Base-by-base conservation (phyloP, 257 asterid species). In the Ehretia macrophylla region DNA sequence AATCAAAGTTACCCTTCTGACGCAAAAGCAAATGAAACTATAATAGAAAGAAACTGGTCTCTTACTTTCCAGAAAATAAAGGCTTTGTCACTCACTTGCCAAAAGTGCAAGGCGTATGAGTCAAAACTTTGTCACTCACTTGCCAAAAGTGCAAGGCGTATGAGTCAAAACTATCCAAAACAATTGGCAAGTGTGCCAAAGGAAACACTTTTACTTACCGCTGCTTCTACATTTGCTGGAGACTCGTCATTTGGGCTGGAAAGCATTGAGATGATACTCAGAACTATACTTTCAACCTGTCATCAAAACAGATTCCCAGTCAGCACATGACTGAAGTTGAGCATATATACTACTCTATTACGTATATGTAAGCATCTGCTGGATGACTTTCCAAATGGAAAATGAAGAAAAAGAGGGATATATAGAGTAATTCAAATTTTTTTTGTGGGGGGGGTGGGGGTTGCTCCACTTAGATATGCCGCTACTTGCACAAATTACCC, bases 211-310 rank as follows among this genome's bases (percentile, higher is more conserved):
- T n/a, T n/a, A 80, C 96, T 85, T 81, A 91, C 98, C 60, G 98
- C 98, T 69, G 98, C 96, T 75, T 91, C 98, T 14, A 91, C 95
- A 27, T 91, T 70, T 20, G 75, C 74, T 1, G 75, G 66, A 22
- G 72, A 67, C 46, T 66, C 65, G 45, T 58, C 71, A 13, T 66
- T 66, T 11, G 65, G 65, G 38, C 75, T 64, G 51, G 75, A 63
- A 35, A 70, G 70, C 75, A 70, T 70, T 5, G 75, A 70, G 27
- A 70, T 70, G 14, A 70, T 64, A 32, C 75, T 70, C 8, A 70
- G 22, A 21, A 70, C 62, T 14, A 70, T 70, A 58, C 75, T 70
- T 55, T 70, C 75, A 44, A 70, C 75, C 75, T 70, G 75, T 39
- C 47, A 42, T 23, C 27, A 50, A 37, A 61, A 5, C 32, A 56